Base-by-base conservation (phyloP, 306 rosid species). In the Prunus mongolica region DNA sequence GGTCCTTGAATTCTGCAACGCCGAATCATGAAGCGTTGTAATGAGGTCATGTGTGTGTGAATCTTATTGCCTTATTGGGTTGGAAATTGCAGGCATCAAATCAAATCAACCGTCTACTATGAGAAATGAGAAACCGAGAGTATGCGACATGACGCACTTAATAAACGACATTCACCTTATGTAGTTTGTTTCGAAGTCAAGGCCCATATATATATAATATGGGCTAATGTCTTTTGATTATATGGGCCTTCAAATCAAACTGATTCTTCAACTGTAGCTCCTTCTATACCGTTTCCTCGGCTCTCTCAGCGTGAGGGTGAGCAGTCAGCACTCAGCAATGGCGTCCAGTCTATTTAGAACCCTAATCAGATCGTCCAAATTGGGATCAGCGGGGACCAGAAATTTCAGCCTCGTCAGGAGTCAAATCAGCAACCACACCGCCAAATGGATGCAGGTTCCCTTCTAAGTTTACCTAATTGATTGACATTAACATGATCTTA, bases 381-480 rank as follows among this genome's bases (percentile, higher is more conserved):
- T 80, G 65, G 83, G 90, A 15, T 82, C 78, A 38, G 25, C 73
- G 30, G 60, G 64, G 46, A 46, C 86, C 18, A 85, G 96, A 72
- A 88, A 75, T 47, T 70, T 94, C 82, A 71, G 95, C 86, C 85
- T 87, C 24, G 85, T 87, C 24, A 32, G 80, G 81, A n/a, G 65
- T 38, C 90, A 86, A 90, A 45, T 90, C 85, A 12, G 95, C 82
- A 61, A 82, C 50, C 96, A 92, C 86, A 92, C 97, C 20, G 85
- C 93, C 81, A 89, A 92, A 58, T 92, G 96, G 97, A 89, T 92
- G 97, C 97, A 91, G 96, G 97, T 88, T 76, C 70, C 7, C 7
- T 15, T 50, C 46, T 65, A 14, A 49, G 27, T 58, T 30, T 12
- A 14, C 62, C 47, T 2, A 27, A 28, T 45, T 65, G 8, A 15